Evolutionary conservation across 352 stramenopile genomes (phyloP).

Genomic region (Plasmopara muralis): DNA sequence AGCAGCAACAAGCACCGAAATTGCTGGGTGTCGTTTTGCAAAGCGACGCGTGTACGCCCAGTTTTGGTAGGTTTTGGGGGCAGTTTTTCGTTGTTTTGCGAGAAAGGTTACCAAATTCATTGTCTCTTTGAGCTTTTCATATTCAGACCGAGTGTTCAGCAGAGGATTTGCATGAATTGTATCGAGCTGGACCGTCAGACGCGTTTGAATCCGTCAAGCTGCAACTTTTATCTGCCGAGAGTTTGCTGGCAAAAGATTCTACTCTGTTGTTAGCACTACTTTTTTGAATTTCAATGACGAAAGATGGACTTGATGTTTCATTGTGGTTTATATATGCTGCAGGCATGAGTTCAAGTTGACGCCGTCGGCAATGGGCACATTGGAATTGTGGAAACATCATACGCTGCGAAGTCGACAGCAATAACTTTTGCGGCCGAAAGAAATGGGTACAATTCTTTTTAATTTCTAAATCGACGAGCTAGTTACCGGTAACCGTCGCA

Average conservation of each 20-base stretch:
- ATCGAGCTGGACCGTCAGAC: conserved; percentile 37
- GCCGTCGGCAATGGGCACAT: conserved; percentile 38
- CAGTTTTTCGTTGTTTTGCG: background rate
- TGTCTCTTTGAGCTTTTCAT: conserved; percentile 42
- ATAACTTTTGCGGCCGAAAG: too few species aligned
- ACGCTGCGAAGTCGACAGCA: background rate
- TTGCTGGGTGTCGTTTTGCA: conserved; percentile 72
- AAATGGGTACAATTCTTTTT: too few species aligned
- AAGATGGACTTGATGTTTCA: background rate
- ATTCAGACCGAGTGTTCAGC: conserved; percentile 35
- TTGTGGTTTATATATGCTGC: conserved; percentile 4
- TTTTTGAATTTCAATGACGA: background rate
- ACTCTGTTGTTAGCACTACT: conserved; percentile 25
- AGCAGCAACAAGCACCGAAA: conserved; percentile 37
- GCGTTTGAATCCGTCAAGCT: conserved; percentile 58
- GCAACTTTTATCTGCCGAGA: conserved; percentile 31
- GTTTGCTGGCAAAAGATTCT: conserved; percentile 21
- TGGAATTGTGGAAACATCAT: conserved; percentile 39
- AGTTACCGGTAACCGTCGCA: background rate
- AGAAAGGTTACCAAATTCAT: background rate
- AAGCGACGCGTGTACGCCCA: conserved; percentile 60
- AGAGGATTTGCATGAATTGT: conserved; percentile 33
- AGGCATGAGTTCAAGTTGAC: conserved; percentile 36
- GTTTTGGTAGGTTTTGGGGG: conserved; percentile 50
- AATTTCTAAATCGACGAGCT: too few species aligned